These are phyloP conservation scores for Misopates orontium DNA, from an alignment of 257 asterid genomes.

Conservation along the genomic window DNA sequence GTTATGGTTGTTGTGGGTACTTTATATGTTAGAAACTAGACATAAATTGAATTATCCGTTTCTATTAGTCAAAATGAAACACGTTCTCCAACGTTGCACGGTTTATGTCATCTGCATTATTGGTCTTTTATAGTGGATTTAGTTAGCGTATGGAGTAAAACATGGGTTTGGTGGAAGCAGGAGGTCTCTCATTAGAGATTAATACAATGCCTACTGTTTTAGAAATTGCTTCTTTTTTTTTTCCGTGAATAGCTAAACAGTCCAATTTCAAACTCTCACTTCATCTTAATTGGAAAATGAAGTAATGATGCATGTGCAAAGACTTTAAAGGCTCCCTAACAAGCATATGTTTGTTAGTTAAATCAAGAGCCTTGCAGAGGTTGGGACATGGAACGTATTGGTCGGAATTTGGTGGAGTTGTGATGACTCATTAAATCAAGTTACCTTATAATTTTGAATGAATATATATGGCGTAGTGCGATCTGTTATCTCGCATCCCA, in stretches of 20 bases:
- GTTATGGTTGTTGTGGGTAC: background rate
- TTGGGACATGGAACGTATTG: no score
- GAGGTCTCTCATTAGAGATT: no score
- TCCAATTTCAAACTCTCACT: no score
- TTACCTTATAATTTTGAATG: background rate
- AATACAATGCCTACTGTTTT: no score
- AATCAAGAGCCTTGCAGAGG: no score
- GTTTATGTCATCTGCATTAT: constrained; percentile 6
- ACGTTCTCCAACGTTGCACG: background rate
- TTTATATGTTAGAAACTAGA: background rate
- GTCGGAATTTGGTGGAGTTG: background rate
- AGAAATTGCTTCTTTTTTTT: no score
- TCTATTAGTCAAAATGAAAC: background rate
- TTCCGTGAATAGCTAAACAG: no score
- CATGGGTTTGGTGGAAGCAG: no score
- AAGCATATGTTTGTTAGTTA: no score
- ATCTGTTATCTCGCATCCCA: constrained; percentile 2
- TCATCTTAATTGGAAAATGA: no score
- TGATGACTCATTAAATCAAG: background rate
- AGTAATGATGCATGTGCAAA: no score
- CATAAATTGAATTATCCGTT: background rate
- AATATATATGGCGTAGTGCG: background rate
- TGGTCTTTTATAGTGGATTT: background rate
- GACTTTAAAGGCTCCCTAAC: no score
- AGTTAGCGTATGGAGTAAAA: background rate